phyloP scores from a whole-genome alignment of 2,329 filamentous ascomycete species.

The Neurospora sp. region DNA sequence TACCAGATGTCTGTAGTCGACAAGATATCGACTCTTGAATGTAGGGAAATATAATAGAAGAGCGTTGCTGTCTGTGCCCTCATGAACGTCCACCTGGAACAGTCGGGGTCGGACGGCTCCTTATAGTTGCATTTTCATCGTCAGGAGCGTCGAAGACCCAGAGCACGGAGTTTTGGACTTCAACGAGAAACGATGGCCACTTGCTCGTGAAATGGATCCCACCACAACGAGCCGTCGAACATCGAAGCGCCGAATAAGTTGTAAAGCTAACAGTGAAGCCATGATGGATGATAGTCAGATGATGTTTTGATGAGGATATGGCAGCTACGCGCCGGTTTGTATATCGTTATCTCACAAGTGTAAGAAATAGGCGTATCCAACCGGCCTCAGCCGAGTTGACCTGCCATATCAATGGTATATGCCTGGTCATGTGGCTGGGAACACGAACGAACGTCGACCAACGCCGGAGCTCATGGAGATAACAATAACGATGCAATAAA shows the following conservation, averaged over 20 bases:
- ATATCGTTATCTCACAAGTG: neutral
- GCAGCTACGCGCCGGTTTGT: neutral
- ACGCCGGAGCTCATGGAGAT: neutral
- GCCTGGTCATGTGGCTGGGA: neutral
- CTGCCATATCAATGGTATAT: neutral
- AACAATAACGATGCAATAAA: neutral
- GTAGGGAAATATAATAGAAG: too few relatives aligned
- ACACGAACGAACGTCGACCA: neutral
- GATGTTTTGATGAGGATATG: neutral
- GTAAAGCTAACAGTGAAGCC: neutral
- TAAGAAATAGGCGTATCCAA: neutral
- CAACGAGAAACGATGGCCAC: too few relatives aligned
- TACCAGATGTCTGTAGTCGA: too few relatives aligned
- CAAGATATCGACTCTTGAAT: too few relatives aligned
- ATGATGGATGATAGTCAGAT: neutral
- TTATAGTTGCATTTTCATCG: too few relatives aligned
- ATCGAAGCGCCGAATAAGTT: neutral
- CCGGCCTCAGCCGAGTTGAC: fast-evolving
- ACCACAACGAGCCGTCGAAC: neutral
- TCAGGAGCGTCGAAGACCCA: too few relatives aligned
- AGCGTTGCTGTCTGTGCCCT: too few relatives aligned
- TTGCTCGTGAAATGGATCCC: neutral
- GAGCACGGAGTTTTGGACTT: too few relatives aligned
- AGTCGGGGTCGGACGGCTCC: too few relatives aligned
- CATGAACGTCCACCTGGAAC: too few relatives aligned